phyloP scores from a whole-genome alignment of 768 basidiomycete species.

The Cyathus striatus region DNA sequence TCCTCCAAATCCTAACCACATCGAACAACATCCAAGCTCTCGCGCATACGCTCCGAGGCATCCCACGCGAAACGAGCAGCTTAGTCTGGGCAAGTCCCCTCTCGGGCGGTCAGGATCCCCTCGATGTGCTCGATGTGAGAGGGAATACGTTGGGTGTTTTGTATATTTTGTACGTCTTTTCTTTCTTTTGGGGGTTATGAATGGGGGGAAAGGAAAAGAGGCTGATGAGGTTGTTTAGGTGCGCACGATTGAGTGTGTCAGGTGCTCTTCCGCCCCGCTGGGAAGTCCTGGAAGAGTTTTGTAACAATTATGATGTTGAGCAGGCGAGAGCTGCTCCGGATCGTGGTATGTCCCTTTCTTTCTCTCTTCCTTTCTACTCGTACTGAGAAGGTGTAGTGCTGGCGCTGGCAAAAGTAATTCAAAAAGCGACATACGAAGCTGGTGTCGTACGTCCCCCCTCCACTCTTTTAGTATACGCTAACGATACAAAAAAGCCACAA shows the following conservation, averaged over 20 bases:
- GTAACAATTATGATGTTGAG: constrained; percentile 52
- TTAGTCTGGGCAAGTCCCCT: constrained; percentile 48
- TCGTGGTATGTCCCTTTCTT: constrained; percentile 37
- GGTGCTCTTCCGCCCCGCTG: constrained; percentile 36
- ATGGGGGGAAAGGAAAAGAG: not conserved
- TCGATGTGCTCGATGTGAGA: constrained; percentile 49
- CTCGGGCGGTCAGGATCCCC: constrained; percentile 62
- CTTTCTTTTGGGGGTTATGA: not conserved
- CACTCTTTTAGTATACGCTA: too few species aligned
- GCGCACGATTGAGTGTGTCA: constrained; percentile 46
- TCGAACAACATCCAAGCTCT: constrained; percentile 29
- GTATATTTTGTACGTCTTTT: constrained; percentile 64
- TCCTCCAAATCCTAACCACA: constrained; percentile 43
- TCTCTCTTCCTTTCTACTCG: not conserved
- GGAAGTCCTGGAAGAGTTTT: constrained; percentile 50
- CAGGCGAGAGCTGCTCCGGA: constrained; percentile 67
- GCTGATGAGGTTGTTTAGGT: constrained; percentile 28
- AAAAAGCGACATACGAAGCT: too few species aligned
- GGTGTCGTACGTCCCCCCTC: too few species aligned
- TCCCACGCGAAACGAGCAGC: constrained; percentile 57
- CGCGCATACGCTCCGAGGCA: constrained; percentile 38
- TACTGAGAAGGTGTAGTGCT: constrained; percentile 50
- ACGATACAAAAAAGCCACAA: too few species aligned
- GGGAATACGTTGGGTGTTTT: constrained; percentile 61
- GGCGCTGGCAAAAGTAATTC: too few species aligned